These are phyloP conservation scores for Geotrichum histeridarum DNA, from an alignment of 1,139 yeast genomes.

Conservation along the genomic window DNA sequence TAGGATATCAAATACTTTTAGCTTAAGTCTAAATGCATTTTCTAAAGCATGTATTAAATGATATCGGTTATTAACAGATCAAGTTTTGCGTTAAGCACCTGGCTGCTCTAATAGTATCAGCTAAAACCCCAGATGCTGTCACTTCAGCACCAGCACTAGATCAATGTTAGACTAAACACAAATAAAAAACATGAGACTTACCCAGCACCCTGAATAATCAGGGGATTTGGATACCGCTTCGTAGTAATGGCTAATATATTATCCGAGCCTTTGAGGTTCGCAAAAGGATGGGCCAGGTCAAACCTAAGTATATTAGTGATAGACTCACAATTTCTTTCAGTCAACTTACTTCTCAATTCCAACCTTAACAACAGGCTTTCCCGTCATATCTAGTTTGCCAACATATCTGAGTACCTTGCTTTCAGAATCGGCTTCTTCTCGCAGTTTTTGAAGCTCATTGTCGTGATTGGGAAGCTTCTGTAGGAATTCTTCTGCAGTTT, in stretches of 20 bases:
- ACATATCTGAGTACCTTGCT: slow-evolving; percentile 88
- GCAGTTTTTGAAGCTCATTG: slow-evolving; percentile 65
- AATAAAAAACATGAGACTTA: slow-evolving; percentile 5
- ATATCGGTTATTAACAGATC: neutral
- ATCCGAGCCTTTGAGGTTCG: slow-evolving; percentile 90
- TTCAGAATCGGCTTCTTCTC: slow-evolving; percentile 75
- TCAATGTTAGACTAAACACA: neutral
- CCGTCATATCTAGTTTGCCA: slow-evolving; percentile 78
- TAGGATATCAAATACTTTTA: neutral
- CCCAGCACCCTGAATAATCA: slow-evolving; percentile 96
- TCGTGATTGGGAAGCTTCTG: slow-evolving; percentile 78
- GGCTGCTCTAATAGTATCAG: slow-evolving; percentile 85
- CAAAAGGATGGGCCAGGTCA: slow-evolving; percentile 87
- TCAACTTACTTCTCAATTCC: slow-evolving; percentile 68
- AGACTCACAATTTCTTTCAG: neutral
- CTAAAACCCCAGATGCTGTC: slow-evolving; percentile 96
- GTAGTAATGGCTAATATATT: slow-evolving; percentile 90
- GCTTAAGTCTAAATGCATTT: neutral
- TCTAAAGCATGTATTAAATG: neutral
- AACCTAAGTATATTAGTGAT: slow-evolving; percentile 23
- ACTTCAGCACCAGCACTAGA: slow-evolving; percentile 88
- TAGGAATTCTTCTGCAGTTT: slow-evolving; percentile 72
- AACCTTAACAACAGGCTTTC: slow-evolving; percentile 57
- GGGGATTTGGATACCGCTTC: slow-evolving; percentile 85
- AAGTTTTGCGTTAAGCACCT: slow-evolving; percentile 38